Base-by-base conservation (phyloP, 176 grass and related monocot species). In the Bonia amplexicaulis region DNA sequence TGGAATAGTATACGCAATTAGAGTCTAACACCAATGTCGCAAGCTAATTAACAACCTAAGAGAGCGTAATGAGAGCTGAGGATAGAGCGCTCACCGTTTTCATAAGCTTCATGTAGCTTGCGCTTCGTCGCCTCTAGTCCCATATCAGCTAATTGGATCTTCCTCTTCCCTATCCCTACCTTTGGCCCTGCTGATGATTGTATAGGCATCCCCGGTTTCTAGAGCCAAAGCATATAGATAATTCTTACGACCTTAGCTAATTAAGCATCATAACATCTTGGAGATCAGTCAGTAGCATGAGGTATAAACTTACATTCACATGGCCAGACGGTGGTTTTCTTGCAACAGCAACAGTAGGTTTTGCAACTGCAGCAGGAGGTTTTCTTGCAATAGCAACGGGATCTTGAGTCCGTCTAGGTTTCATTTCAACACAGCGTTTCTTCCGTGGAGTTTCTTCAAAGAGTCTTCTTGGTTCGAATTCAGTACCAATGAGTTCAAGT, bases 31-130 rank as follows among this genome's bases (percentile, higher is more conserved):
- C 23, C 16, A 85, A 20, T 33, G 33, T 26, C 17, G 49, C 29
- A 73, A 27, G n/a, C 13, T 29, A 85, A n/a, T n/a, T 69, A 67
- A 65, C 6, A 53, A 41, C 7, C 39, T 41, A 41, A 12, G 15
- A 35, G 61, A 64, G 44, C 22, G 26, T 19, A 53, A 16, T 74
- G 45, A 62, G 39, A 71, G 40, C 12, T 27, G 2, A 74, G 16
- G 16, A 53, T 5, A 19, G 16, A 17, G 83, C 9, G 80, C 22
- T 42, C 54, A 95, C 77, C 84, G 17, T 87, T 91, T 87, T 95
- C 79, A 5, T 95, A 93, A 39, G 88, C 86, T 89, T 89, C 84
- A 20, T 76, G 76, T 82, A 95, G 86, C 71, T 78, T 92, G 16
- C 53, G 66, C 66, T 93, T 93, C 7, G 86, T 74, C 3, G 29